A percentile compares a stretch with the other conserved stretches of the same genome.
Conservation (phyloP, 768 basidiomycete species). For the Hygrocybe punicea region DNA sequence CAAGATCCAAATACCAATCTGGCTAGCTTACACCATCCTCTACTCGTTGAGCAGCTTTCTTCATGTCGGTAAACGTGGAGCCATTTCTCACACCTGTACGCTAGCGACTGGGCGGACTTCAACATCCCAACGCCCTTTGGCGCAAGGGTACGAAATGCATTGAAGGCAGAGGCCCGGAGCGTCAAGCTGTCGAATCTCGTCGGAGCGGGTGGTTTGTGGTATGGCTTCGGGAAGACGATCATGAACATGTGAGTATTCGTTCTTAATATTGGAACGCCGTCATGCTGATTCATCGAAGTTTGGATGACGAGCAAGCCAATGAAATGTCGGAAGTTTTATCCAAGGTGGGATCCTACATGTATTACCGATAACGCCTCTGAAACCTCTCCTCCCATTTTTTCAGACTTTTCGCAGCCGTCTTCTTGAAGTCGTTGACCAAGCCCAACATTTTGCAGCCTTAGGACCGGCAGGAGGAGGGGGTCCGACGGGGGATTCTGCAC, state of each 20-base stretch:
- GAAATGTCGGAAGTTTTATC: conserved; percentile 70
- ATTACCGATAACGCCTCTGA: background rate
- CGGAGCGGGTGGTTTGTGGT: conserved; percentile 87
- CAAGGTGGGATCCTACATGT: conserved; percentile 41
- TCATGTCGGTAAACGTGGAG: background rate
- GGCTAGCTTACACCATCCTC: conserved; percentile 85
- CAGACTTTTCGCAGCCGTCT: conserved; percentile 79
- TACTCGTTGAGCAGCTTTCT: conserved; percentile 55
- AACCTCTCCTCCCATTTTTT: conserved; percentile 11
- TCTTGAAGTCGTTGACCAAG: conserved; percentile 79
- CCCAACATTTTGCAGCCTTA: conserved; percentile 79
- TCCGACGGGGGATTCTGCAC: conserved; percentile 54
- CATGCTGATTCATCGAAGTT: conserved; percentile 39
- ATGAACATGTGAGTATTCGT: conserved; percentile 62
- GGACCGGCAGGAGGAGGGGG: conserved; percentile 57
- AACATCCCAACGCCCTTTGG: conserved; percentile 77
- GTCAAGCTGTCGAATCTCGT: conserved; percentile 81
- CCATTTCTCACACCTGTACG: conserved; percentile 1
- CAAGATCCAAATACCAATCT: conserved; percentile 83
- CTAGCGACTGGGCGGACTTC: conserved; percentile 86
- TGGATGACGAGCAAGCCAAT: conserved; percentile 70
- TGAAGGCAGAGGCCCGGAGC: conserved; percentile 84
- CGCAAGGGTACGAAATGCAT: conserved; percentile 73
- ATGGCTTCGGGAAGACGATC: conserved; percentile 84
- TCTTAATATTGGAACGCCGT: background rate